phyloP scores from a whole-genome alignment of 495 filamentous ascomycete genomes.

The Daldinia caldariorum region DNA sequence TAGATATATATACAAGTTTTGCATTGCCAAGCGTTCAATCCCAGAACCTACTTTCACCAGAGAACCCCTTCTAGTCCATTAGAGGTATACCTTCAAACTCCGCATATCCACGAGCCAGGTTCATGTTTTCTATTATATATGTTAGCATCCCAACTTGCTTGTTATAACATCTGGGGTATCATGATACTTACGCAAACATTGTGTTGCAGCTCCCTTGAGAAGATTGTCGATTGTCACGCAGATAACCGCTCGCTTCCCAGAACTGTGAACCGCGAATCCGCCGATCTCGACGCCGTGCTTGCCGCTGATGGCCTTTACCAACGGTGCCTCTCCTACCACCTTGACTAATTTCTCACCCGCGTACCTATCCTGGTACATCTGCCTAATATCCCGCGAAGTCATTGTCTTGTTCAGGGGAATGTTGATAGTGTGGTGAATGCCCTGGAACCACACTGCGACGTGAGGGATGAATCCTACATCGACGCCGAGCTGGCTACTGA shows the following conservation, averaged over 20 bases:
- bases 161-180: not conserved
- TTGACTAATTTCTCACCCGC: slow-evolving; percentile 95
- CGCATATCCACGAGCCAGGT: slow-evolving; percentile 88
- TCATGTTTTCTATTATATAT: slow-evolving; percentile 85
- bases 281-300: slow-evolving; percentile 96
- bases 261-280: slow-evolving; percentile 89
- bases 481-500: slow-evolving; percentile 78
- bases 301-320: slow-evolving; percentile 87
- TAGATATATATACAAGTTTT: slow-evolving; percentile 39
- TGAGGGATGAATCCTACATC: slow-evolving; percentile 91
- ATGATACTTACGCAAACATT: slow-evolving; percentile 82
- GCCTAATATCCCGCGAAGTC: slow-evolving; percentile 89
- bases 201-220: slow-evolving; percentile 94
- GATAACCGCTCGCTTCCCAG: slow-evolving; percentile 89
- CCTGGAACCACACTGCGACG: slow-evolving; percentile 97
- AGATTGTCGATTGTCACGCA: slow-evolving; percentile 99
- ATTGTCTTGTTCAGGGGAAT: slow-evolving; percentile 86
- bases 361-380: slow-evolving; percentile 95
- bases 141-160: slow-evolving; percentile 39
- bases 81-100: slow-evolving; percentile 45
- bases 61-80: slow-evolving; percentile 35
- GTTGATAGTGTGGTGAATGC: slow-evolving; percentile 91
- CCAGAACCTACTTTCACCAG: slow-evolving; percentile 11
- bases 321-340: slow-evolving; percentile 85
- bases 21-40: slow-evolving; percentile 29